Conservation (phyloP, 805 yeast genomes). For the Hagleromyces aurorensis region DNA sequence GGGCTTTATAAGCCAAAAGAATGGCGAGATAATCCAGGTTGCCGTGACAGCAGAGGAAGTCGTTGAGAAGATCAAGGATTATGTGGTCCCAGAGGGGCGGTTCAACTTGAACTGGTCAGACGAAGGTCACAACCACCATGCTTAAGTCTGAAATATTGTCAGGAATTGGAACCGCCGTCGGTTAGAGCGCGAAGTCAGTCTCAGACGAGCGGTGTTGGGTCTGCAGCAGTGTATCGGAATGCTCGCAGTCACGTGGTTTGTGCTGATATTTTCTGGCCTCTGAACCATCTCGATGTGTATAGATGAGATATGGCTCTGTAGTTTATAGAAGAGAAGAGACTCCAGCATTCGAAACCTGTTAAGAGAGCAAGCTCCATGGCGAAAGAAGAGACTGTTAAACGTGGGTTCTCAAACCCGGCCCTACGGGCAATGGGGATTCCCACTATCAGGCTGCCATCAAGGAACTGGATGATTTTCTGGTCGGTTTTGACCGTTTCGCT, state of each 20-base stretch:
- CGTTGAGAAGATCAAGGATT: conserved; percentile 49
- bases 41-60: conserved; percentile 67
- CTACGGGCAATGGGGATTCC: conserved; percentile 80
- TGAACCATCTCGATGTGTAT: no score
- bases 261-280: no score
- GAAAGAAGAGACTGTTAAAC: conserved; percentile 7
- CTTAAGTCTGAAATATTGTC: no score
- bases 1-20: conserved; percentile 62
- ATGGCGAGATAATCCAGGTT: conserved; percentile 60
- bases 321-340: no score
- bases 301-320: no score
- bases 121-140: conserved; percentile 10
- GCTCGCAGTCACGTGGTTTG: no score
- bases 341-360: neutral
- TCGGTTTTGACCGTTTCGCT: conserved; percentile 52
- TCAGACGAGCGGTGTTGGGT: no score
- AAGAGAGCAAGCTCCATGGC: neutral
- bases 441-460: conserved; percentile 66
- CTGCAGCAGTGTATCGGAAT: no score
- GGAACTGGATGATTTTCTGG: conserved; percentile 93
- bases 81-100: conserved; percentile 62
- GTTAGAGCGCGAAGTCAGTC: no score
- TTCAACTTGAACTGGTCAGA: conserved; percentile 64
- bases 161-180: no score
- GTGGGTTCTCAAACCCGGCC: conserved; percentile 54